These are phyloP conservation scores for Calocybe indica DNA, from an alignment of 768 basidiomycete genomes.

Conservation along the genomic window DNA sequence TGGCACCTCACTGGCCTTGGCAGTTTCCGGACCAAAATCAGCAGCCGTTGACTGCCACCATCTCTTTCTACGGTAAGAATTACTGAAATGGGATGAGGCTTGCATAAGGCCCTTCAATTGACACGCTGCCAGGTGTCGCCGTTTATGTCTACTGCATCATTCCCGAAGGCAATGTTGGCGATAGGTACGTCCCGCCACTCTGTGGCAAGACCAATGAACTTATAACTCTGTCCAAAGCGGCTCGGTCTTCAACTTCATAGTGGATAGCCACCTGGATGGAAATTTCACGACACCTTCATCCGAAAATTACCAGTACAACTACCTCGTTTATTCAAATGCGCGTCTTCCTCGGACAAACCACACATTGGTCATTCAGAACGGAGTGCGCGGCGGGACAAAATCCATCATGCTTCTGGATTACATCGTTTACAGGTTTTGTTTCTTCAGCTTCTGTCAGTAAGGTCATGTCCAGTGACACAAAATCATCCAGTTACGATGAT, in stretches of 20 bases:
- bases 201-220: not conserved
- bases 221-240: slow-evolving; percentile 11
- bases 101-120: not conserved
- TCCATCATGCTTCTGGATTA: slow-evolving; percentile 31
- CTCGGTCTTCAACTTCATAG: slow-evolving; percentile 30
- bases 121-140: slow-evolving; percentile 27
- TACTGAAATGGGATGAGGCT: not conserved
- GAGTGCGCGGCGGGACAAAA: slow-evolving; percentile 17
- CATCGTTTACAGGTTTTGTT: slow-evolving; percentile 32
- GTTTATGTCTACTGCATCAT: slow-evolving; percentile 37
- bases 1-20: slow-evolving; percentile 5
- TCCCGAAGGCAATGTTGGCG: slow-evolving; percentile 15
- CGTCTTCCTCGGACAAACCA: slow-evolving; percentile 22
- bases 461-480: not conserved
- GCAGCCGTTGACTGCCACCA: slow-evolving; percentile 18
- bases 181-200: slow-evolving; percentile 9
- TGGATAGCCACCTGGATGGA: slow-evolving; percentile 27
- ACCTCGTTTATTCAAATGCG: slow-evolving; percentile 25
- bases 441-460: not conserved
- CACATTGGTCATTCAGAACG: slow-evolving; percentile 26
- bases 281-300: slow-evolving; percentile 16
- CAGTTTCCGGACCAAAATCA: slow-evolving; percentile 8
- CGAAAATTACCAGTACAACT: slow-evolving; percentile 23
- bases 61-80: slow-evolving; percentile 28
- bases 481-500: slow-evolving; percentile 9